phyloP scores from a whole-genome alignment of 495 filamentous ascomycete genomes.

The Neurospora sp. region DNA sequence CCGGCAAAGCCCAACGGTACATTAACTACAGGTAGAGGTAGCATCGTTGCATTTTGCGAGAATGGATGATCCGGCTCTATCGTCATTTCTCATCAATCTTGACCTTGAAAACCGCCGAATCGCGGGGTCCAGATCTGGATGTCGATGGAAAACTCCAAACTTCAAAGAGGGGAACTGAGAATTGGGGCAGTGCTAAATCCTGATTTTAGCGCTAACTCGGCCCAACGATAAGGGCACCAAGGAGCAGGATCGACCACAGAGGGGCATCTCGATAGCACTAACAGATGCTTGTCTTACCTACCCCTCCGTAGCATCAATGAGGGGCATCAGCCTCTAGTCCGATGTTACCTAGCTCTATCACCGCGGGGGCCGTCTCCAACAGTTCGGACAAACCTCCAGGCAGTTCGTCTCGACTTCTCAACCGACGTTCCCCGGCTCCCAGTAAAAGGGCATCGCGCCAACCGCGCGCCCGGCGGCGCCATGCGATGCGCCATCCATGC shows the following conservation, averaged over 20 bases:
- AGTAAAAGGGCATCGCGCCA: background rate
- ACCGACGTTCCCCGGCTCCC: background rate
- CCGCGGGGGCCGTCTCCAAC: background rate
- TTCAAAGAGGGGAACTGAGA: background rate
- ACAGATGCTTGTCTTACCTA: background rate
- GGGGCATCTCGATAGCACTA: background rate
- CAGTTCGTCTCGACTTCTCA: background rate
- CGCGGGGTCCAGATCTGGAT: background rate
- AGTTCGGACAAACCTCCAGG: background rate
- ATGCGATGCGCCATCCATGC: background rate
- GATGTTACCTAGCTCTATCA: background rate
- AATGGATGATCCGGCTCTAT: background rate
- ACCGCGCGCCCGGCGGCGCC: background rate
- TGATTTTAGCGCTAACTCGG: background rate
- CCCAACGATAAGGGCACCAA: background rate
- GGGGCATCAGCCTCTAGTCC: background rate
- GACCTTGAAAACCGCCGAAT: background rate
- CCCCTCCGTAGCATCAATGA: background rate
- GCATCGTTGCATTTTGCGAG: background rate
- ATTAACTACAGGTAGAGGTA: background rate
- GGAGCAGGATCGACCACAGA: background rate
- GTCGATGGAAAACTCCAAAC: background rate
- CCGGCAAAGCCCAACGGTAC: background rate
- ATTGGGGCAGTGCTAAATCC: background rate
- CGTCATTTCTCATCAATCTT: background rate